These are phyloP conservation scores for Lentinula lateritia DNA, from an alignment of 768 basidiomycete genomes.

Conservation along the genomic window DNA sequence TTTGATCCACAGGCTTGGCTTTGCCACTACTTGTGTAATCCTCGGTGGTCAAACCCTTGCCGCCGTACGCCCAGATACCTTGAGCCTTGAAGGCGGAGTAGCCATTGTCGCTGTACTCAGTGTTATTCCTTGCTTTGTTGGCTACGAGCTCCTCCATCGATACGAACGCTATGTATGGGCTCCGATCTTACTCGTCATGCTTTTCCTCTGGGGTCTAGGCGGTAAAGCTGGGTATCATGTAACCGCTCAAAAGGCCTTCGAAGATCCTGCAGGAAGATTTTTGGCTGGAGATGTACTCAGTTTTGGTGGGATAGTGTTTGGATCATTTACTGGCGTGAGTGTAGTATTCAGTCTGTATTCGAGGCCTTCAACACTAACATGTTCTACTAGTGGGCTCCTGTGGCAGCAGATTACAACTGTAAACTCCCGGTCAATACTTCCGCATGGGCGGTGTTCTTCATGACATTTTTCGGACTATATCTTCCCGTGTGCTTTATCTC, in stretches of 20 bases:
- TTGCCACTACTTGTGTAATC: constrained; percentile 43
- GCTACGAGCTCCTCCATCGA: constrained; percentile 39
- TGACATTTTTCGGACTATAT: constrained; percentile 47
- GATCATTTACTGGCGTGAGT: constrained; percentile 36
- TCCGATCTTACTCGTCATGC: constrained; percentile 37
- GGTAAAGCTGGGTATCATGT: constrained; percentile 40
- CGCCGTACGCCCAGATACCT: constrained; percentile 35
- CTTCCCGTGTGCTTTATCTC: constrained; percentile 37
- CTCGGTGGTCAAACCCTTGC: constrained; percentile 48
- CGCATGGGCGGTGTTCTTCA: constrained; percentile 35
- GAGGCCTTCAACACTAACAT: neutral
- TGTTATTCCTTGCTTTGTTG: constrained; percentile 40
- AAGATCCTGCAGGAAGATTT: constrained; percentile 34
- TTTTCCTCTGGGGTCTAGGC: constrained; percentile 47
- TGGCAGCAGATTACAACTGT: constrained; percentile 53
- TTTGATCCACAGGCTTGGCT: constrained; percentile 31
- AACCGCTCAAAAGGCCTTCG: constrained; percentile 32
- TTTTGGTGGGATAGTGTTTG: constrained; percentile 50
- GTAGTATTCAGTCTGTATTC: neutral
- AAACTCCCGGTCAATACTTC: constrained; percentile 39
- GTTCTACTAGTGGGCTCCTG: constrained; percentile 34
- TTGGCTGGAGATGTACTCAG: constrained; percentile 43
- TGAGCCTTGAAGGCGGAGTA: constrained; percentile 43
- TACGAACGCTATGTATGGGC: constrained; percentile 59
- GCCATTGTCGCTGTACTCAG: constrained; percentile 38